Evolutionary conservation across 768 basidiomycete species (phyloP), one percentile per base, ranked within the genome.

Genomic region (Calocybe gangraenosa): DNA sequence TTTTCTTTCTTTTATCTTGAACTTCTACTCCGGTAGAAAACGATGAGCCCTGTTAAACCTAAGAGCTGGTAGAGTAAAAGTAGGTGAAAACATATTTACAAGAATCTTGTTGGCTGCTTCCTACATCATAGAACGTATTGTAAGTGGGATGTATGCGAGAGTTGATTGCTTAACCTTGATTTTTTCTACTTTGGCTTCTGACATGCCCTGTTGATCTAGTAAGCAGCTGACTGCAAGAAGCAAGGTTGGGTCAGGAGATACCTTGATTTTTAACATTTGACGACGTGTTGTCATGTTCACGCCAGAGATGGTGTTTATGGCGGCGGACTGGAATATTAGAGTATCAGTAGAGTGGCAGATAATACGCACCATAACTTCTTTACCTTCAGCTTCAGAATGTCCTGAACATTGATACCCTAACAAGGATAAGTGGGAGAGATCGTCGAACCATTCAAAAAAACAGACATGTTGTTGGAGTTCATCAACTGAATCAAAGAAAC

Each of bases 151-250:
- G 36, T 47, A 48, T 50, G 45, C 46, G 25, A 7, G 19, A 21
- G 44, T 25, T 17, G 14, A 19, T 8, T 18, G 15, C 18, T 9
- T 32, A 46, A 79, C 92, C 71, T 95, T 95, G 57, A 97, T 89
- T 63, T 98, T 98, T 59, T 98, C 94, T 1, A 98, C 92, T 62
- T 98, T 98, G 0, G 94, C 88, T 56, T 96, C 94, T 2, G 93
- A 93, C 76, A 95, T 84, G 34, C 94, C 94, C 91, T 94, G 46
- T 8, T 48, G 15, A 47, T 37, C 37, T 31, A 43, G 21, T 32
- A 5, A 28, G 25, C 11, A 28, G 11, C 11, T 5, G 11, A 28
- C 23, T 40, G 31, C 40, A 15, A 46, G 40, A 42, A 39, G 48
- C 58, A 61, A 55, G 58, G 51, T 9, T 6, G 15, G 22, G 11